Base-by-base conservation (phyloP, 108 stramenopile genomes). In the Discostella pseudostelligera region DNA sequence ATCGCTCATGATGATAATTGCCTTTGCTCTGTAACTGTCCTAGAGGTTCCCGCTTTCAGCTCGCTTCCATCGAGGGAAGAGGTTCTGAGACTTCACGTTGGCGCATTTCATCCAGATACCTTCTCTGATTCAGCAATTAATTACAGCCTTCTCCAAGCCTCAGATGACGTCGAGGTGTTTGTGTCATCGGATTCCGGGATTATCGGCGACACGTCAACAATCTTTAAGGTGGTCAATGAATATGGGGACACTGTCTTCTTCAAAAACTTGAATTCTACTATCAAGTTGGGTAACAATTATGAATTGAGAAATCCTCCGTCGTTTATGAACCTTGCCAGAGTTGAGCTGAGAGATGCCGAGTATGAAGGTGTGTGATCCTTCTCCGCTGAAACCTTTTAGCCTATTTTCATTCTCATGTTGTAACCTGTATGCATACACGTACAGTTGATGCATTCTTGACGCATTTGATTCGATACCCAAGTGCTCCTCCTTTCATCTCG, bases 401-500 rank as follows among this genome's bases (percentile, higher is more conserved):
- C 20, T 65, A 14, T 19, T 42, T 39, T 22, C 51, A 29, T 24
- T 20, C 3, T 4, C 53, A 43, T 37, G 22, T 42, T 53, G 37
- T 39, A 40, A 29, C 4, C 16, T 48, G 24, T 21, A 16, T 47
- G 2, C 14, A 5, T 5, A 8, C 14, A 1, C 44, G 12, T 16
- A 4, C 48, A 69, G 67, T 72, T 50, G 69, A 76, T 20, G 69
- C 63, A 12, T 70, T 71, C 47, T 35, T 76, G 13, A 47, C 37
- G 36, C 8, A 57, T 44, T 53, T 76, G 46, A 59, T 72, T 64
- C 70, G 46, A 14, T 54, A 87, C 48, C 40, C 28, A 2, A 87
- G 76, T 42, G 56, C 80, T 25, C 79, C 83, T 26, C 70, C 83
- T 36, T 92, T 88, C 70, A 57, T 92, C 9, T 67, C 85, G 11